Evolutionary conservation across 148 eudicot species (phyloP).

Genomic region (Silene uniflora): DNA sequence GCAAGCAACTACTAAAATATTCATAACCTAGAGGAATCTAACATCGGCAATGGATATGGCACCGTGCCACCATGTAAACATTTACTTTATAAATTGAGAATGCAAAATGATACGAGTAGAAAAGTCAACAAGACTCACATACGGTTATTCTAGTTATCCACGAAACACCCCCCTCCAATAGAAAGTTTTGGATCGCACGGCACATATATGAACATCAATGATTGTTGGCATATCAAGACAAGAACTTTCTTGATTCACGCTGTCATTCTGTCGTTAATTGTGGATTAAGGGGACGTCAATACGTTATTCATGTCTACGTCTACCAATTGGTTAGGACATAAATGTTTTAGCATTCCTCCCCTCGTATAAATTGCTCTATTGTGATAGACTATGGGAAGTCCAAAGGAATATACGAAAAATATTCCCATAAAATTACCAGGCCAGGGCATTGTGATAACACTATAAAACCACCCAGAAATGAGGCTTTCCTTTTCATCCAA

Average conservation of each 20-base stretch:
- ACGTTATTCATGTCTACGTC: neutral
- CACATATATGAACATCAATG: neutral
- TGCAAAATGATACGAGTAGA: neutral
- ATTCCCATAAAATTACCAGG: neutral
- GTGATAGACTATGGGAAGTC: neutral
- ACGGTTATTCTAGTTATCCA: neutral
- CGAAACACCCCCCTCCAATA: neutral
- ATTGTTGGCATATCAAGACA: neutral
- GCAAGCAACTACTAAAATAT: neutral
- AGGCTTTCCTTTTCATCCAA: neutral
- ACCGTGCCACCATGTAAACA: neutral
- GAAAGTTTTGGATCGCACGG: too few relatives aligned
- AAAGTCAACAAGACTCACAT: neutral
- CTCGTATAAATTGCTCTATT: neutral
- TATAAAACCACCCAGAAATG: neutral
- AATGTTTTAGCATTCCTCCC: neutral
- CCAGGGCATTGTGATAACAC: too few relatives aligned
- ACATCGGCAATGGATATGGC: neutral
- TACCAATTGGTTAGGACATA: neutral
- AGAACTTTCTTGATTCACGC: neutral
- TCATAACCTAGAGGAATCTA: neutral
- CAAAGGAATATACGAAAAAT: neutral
- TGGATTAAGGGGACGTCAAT: neutral
- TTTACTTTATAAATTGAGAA: neutral
- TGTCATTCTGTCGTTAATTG: neutral